A percentile compares a stretch with the other conserved stretches of the same genome.
These are phyloP conservation scores for Fusarium dimerum DNA, from an alignment of 2,329 filamentous ascomycete genomes.

Conservation along the genomic window DNA sequence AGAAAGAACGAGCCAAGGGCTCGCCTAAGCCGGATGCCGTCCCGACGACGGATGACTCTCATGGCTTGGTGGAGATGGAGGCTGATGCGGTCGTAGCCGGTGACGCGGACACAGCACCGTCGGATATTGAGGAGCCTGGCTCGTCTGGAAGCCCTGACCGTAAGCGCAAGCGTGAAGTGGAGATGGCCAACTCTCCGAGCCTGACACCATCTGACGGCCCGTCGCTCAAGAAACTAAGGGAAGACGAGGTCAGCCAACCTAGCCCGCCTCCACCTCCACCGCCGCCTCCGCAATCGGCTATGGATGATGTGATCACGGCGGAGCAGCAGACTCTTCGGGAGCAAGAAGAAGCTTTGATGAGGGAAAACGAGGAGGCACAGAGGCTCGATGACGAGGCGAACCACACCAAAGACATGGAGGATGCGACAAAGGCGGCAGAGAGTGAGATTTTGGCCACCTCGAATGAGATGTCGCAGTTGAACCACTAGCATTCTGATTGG, in stretches of 20 bases:
- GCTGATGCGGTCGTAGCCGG: conserved; percentile 21
- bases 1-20: conserved; percentile 8
- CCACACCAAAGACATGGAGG: conserved; percentile 30
- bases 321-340: conserved; percentile 48
- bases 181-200: conserved; percentile 41
- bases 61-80: conserved; percentile 21
- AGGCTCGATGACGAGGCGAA: conserved; percentile 51
- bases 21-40: conserved; percentile 6
- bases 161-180: conserved; percentile 64
- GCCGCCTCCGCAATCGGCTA: conserved; percentile 44
- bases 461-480: conserved; percentile 14
- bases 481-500: not conserved
- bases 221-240: conserved; percentile 54
- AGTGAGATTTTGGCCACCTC: conserved; percentile 16
- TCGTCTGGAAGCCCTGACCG: conserved; percentile 52
- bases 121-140: conserved; percentile 46
- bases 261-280: conserved; percentile 51
- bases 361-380: conserved; percentile 57
- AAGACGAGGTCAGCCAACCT: conserved; percentile 43
- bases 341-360: conserved; percentile 51
- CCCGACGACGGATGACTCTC: conserved; percentile 14
- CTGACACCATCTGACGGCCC: conserved; percentile 57
- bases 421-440: conserved; percentile 22
- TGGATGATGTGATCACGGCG: conserved; percentile 39
- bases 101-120: conserved; percentile 38